A percentile compares a stretch with the other conserved stretches of the same genome.
Conservation (phyloP, 139 green algal species). For the Ulvella scutata region DNA sequence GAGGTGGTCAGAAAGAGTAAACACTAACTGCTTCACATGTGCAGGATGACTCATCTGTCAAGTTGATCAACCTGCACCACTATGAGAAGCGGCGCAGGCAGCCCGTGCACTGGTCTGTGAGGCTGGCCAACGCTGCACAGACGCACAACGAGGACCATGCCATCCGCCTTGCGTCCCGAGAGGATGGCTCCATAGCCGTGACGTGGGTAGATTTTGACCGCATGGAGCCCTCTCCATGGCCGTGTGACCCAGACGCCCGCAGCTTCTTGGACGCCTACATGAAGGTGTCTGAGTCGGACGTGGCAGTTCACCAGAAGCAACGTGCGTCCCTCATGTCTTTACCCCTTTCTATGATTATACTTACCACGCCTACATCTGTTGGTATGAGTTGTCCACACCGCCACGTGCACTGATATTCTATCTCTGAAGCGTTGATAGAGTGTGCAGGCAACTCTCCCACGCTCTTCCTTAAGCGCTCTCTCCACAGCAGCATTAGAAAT, state of each 20-base stretch:
- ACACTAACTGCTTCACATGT: no score
- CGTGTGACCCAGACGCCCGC: background rate
- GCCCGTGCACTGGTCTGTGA: background rate
- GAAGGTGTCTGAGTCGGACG: background rate
- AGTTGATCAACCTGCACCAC: constrained; percentile 7
- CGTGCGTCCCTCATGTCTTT: background rate
- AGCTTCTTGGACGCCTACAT: background rate
- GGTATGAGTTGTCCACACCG: no score
- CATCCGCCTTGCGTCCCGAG: background rate
- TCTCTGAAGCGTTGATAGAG: no score
- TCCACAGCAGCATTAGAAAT: background rate
- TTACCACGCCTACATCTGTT: no score
- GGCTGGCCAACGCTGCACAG: background rate
- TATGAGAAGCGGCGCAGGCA: background rate
- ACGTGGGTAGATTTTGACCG: background rate
- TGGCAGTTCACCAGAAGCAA: background rate
- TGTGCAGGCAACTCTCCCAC: background rate
- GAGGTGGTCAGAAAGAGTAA: no score
- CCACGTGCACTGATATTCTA: no score
- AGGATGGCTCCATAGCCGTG: background rate
- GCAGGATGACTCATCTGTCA: constrained; percentile 8
- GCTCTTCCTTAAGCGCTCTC: background rate
- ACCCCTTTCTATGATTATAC: no score
- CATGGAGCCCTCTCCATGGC: background rate
- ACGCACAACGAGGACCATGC: background rate